Conservation (phyloP, 768 basidiomycete species). For the Leccinum broughii region DNA sequence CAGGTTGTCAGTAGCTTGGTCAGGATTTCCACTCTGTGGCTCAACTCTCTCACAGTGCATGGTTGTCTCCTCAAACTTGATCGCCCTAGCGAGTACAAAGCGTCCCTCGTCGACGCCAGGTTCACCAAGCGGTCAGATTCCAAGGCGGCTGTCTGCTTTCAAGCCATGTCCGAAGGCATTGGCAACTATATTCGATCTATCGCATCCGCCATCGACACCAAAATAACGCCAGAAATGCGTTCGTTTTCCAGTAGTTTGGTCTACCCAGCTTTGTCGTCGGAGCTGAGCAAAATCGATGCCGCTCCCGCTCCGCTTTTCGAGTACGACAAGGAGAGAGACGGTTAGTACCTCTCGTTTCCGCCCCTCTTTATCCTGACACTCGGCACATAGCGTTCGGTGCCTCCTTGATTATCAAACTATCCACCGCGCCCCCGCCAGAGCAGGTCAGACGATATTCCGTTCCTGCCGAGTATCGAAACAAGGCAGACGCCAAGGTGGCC, state of each 20-base stretch:
- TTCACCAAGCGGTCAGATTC: conserved; percentile 65
- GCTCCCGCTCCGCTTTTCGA: conserved; percentile 42
- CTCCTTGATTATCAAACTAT: conserved; percentile 45
- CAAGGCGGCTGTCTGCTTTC: conserved; percentile 65
- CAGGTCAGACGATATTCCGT: conserved; percentile 48
- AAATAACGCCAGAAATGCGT: conserved; percentile 46
- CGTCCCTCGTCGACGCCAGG: conserved; percentile 63
- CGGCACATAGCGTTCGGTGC: conserved; percentile 54
- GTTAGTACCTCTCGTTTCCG: conserved; percentile 34
- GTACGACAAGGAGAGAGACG: conserved; percentile 48
- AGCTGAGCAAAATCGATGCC: conserved; percentile 44
- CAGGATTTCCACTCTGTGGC: conserved; percentile 2
- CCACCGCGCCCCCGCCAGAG: conserved; percentile 29
- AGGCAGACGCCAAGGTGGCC: conserved; percentile 62
- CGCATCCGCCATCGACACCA: conserved; percentile 43
- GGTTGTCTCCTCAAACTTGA: conserved; percentile 64
- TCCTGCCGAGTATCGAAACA: conserved; percentile 51
- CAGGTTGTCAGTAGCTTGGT: conserved; percentile 44
- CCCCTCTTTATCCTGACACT: neutral
- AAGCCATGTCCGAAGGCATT: conserved; percentile 64
- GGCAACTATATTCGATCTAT: conserved; percentile 55
- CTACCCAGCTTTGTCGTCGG: conserved; percentile 45
- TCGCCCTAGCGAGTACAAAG: conserved; percentile 49
- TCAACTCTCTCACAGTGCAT: conserved; percentile 42
- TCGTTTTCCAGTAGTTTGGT: conserved; percentile 46